phyloP scores from a whole-genome alignment of 169 alveolate genomes.

The Plasmodium inui region DNA sequence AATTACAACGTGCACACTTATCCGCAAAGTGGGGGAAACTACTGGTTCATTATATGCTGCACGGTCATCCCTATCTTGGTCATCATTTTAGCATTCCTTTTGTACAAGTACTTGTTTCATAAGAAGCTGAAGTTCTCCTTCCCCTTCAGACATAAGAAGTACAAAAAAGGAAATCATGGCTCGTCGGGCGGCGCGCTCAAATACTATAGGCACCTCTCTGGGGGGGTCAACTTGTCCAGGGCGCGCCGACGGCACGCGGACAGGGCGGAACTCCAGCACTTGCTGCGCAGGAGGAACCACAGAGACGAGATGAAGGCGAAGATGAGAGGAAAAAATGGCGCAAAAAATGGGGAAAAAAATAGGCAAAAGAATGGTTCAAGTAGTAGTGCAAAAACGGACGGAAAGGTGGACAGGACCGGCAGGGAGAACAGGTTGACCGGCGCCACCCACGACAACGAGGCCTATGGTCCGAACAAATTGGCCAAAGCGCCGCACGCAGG shows the following conservation, averaged over 20 bases:
- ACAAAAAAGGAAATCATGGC: slow-evolving; percentile 7
- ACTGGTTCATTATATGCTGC: slow-evolving; percentile 46
- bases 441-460: not conserved
- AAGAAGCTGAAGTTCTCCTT: not conserved
- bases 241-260: not conserved
- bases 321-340: not conserved
- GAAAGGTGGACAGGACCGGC: not conserved
- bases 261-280: not conserved
- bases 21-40: not conserved
- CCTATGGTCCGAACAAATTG: not conserved
- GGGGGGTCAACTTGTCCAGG: not conserved
- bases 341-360: not conserved
- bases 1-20: slow-evolving; percentile 25
- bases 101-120: slow-evolving; percentile 8
- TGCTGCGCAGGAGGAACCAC: not conserved
- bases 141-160: slow-evolving; percentile 3
- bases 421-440: not conserved
- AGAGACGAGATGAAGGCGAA: not conserved
- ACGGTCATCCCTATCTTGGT: slow-evolving; percentile 25
- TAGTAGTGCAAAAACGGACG: not conserved
- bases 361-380: not conserved
- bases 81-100: not conserved
- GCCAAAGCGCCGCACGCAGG: not conserved
- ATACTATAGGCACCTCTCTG: not conserved
- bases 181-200: not conserved